Base-by-base conservation (phyloP, 768 basidiomycete genomes). In the Suillus spraguei region DNA sequence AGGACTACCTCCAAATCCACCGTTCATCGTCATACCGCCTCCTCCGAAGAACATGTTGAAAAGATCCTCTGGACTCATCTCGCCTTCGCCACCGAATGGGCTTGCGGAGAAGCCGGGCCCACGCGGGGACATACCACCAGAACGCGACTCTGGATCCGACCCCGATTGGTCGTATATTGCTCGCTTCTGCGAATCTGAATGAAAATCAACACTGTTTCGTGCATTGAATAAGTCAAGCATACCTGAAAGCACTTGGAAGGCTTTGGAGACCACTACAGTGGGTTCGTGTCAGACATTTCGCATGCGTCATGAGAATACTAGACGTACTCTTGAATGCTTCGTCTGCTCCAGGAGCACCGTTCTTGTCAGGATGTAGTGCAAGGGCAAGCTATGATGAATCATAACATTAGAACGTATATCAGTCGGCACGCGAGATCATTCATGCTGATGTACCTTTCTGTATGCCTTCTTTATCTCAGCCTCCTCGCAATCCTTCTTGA, bases 41-140 rank as follows among this genome's bases (percentile, higher is more conserved):
- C 91, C 91, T 20, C 94, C 94, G 74, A 99, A 99, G 85, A 99
- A 97, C 92, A 97, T 95, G 72, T 98, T 97, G 81, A 99, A 99
- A 62, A 99, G 73, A 63, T 98, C 97, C 77, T 98, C 97, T 6
- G 97, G 95, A 62, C 91, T 95, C 68, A 99, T 80, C 77, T 98
- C 96, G 61, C 87, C 87, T 14, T 92, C 91, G 70, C 79, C 76
- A 14, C 79, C 80, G 63, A 88, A 90, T 16, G 81, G 77, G 53
- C 74, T 79, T 33, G 81, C 67, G 22, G 80, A 77, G 74, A 86
- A 89, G 14, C 82, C 80, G 28, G 85, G 74, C 8, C 83, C 72
- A 5, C 79, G 73, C 35, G 86, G 85, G 41, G 87, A 77, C 85
- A 87, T 87, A 58, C 93, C 92, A 60, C 84, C 78, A 62, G 82